A percentile compares a stretch with the other conserved stretches of the same genome.
Conservation (phyloP, 768 basidiomycete species). For the Hygrophorus russula region DNA sequence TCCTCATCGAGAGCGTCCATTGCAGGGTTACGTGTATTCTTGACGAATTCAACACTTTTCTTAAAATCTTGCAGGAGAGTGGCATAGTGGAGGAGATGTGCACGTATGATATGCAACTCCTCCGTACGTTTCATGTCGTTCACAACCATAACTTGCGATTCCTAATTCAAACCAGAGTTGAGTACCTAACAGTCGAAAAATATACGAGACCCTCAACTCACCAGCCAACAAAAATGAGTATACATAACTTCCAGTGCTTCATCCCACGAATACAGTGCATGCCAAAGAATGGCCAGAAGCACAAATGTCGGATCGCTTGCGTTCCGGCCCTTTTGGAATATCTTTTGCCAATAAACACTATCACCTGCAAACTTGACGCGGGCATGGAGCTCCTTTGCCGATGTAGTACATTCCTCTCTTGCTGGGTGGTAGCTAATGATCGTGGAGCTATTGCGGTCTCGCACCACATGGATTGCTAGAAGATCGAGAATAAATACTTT, state of each 20-base stretch:
- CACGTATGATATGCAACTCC: conserved; percentile 44
- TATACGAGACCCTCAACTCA: conserved; percentile 12
- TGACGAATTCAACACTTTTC: conserved; percentile 39
- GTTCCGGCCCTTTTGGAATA: conserved; percentile 18
- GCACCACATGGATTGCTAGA: conserved; percentile 44
- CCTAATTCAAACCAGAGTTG: conserved; percentile 19
- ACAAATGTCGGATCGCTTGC: conserved; percentile 44
- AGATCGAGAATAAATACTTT: conserved; percentile 32
- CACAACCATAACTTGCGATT: conserved; percentile 28
- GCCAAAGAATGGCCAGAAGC: conserved; percentile 43
- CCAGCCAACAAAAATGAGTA: conserved; percentile 36
- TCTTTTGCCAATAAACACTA: conserved; percentile 35
- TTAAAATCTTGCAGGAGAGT: conserved; percentile 42
- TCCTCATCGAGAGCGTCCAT: conserved; percentile 17
- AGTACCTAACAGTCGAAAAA: conserved; percentile 3
- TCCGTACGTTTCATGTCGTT: conserved; percentile 34
- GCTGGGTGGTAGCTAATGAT: conserved; percentile 33
- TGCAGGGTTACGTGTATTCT: conserved; percentile 36
- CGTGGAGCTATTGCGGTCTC: conserved; percentile 24
- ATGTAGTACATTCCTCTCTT: conserved; percentile 20
- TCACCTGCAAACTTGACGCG: conserved; percentile 27
- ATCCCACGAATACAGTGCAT: conserved; percentile 51
- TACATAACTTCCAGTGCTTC: conserved; percentile 44
- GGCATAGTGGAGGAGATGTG: conserved; percentile 46
- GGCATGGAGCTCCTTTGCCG: conserved; percentile 22